Evolutionary conservation across 805 yeast species (phyloP).

Genomic region (Saturnispora zaruensis): DNA sequence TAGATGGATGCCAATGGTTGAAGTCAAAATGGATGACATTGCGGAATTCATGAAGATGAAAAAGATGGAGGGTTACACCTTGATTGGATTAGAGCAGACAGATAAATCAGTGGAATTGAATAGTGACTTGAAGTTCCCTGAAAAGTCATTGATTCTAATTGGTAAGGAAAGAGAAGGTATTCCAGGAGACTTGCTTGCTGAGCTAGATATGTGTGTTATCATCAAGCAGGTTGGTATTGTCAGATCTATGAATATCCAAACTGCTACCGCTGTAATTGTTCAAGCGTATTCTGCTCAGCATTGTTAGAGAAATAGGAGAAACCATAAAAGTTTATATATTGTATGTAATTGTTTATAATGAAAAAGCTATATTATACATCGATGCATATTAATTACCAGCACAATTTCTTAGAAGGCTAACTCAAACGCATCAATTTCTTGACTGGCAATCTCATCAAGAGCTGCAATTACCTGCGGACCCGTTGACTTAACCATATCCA

Average conservation of each 20-base stretch:
- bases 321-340: neutral
- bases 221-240: conserved; percentile 89
- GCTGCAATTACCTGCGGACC: conserved; percentile 59
- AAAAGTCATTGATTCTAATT: conserved; percentile 64
- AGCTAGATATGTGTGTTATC: conserved; percentile 79
- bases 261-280: conserved; percentile 91
- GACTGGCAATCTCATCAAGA: conserved; percentile 40
- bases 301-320: conserved; percentile 27
- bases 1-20: conserved; percentile 87
- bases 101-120: conserved; percentile 73
- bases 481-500: conserved; percentile 48
- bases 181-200: conserved; percentile 76
- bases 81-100: conserved; percentile 89
- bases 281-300: conserved; percentile 78
- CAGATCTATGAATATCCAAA: conserved; percentile 93
- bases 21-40: conserved; percentile 55
- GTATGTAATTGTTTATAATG: neutral
- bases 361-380: neutral
- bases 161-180: conserved; percentile 90
- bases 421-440: conserved; percentile 28
- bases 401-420: conserved; percentile 16
- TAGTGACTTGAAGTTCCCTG: conserved; percentile 60
- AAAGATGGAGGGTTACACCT: conserved; percentile 69
- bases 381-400: neutral
- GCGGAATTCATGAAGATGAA: conserved; percentile 47